Conservation (phyloP, 352 stramenopile species). For the Pythium folliculosum region DNA sequence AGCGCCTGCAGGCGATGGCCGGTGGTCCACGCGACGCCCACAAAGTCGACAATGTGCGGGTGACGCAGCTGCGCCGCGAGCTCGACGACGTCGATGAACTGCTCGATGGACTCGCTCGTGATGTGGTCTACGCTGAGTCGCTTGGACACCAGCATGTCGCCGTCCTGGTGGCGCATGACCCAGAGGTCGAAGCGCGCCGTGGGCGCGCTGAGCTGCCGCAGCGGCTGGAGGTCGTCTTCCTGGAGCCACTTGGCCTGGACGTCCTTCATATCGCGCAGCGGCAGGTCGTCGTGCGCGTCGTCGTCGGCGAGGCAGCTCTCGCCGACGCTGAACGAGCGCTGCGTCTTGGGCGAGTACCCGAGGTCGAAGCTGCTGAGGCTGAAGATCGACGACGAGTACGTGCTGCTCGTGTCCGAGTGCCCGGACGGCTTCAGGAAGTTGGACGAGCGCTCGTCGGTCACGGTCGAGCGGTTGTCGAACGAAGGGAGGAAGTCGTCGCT, state of each 20-base stretch:
- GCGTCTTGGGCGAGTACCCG: slow-evolving; percentile 18
- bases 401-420: slow-evolving; percentile 17
- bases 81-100: slow-evolving; percentile 35
- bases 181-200: slow-evolving; percentile 18
- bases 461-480: slow-evolving; percentile 6
- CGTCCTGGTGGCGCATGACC: slow-evolving; percentile 19
- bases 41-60: slow-evolving; percentile 31
- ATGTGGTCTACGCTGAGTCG: slow-evolving; percentile 12
- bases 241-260: slow-evolving; percentile 23
- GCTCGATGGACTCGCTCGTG: slow-evolving; percentile 21
- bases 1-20: slow-evolving; percentile 19
- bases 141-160: slow-evolving; percentile 29
- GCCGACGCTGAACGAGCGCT: slow-evolving; percentile 3
- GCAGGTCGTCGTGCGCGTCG: slow-evolving; percentile 3
- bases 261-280: slow-evolving; percentile 16
- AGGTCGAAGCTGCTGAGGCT: slow-evolving; percentile 22
- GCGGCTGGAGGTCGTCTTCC: slow-evolving; percentile 18
- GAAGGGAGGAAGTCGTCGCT: slow-evolving; percentile 9
- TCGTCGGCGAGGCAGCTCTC: slow-evolving; percentile 5
- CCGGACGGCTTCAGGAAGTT: slow-evolving; percentile 17
- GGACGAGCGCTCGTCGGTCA: slow-evolving; percentile 17
- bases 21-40: slow-evolving; percentile 27
- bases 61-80: slow-evolving; percentile 28
- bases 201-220: slow-evolving; percentile 19
- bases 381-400: slow-evolving; percentile 28